Conservation (phyloP, 2,329 filamentous ascomycete species). For the Cordyceps cateniannulata region DNA sequence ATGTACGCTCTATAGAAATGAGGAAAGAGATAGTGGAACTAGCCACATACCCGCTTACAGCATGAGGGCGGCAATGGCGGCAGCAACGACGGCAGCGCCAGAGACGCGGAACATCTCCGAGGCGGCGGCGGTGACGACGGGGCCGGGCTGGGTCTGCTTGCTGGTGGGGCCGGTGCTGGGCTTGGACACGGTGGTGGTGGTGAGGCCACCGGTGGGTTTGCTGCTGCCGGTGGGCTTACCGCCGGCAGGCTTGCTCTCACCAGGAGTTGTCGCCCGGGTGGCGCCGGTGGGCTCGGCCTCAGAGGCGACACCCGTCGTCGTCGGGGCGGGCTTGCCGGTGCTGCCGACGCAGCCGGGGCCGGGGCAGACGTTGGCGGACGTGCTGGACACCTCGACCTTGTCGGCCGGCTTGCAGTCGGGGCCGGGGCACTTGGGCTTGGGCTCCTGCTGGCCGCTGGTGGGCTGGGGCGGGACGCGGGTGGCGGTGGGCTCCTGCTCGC, state of each 20-base stretch:
- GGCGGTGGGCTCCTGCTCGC: not conserved
- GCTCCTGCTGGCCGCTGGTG: conserved; percentile 12
- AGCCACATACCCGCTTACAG: not conserved
- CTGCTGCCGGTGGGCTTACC: not conserved
- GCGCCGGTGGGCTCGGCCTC: not conserved
- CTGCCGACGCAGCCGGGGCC: too few species aligned
- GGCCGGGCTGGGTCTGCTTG: not conserved
- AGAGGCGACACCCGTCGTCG: not conserved
- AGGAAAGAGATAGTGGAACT: not conserved
- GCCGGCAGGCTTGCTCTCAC: not conserved
- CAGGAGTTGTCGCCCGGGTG: not conserved
- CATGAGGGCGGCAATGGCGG: conserved; percentile 8
- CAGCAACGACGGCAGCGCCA: conserved; percentile 12
- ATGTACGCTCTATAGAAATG: not conserved
- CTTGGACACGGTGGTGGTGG: conserved; percentile 2
- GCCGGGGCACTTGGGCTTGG: conserved; percentile 25
- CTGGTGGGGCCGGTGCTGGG: not conserved
- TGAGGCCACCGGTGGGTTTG: not conserved
- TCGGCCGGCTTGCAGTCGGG: conserved; percentile 1
- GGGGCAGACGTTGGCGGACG: not conserved
- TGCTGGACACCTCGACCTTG: too few species aligned
- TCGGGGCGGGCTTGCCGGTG: not conserved
- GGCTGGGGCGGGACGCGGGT: not conserved
- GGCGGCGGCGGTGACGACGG: conserved; percentile 3
- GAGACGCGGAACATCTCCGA: conserved; percentile 1